These are phyloP conservation scores for Hanseniaspora nectarophila DNA, from an alignment of 805 yeast genomes.

Conservation along the genomic window DNA sequence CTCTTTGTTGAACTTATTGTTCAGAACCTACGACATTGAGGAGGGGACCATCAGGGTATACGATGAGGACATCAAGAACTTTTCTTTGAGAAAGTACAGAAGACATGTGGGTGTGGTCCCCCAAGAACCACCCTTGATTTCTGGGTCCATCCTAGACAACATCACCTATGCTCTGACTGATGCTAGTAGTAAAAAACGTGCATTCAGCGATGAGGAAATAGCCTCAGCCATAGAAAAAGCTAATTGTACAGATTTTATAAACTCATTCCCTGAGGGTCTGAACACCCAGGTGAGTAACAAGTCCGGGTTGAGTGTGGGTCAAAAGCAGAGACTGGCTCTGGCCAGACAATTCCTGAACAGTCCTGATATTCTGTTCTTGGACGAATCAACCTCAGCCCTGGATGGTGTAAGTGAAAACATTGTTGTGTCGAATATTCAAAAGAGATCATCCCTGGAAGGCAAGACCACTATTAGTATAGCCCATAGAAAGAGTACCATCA, in stretches of 20 bases:
- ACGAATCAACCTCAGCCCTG: constrained; percentile 90
- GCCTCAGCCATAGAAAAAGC: constrained; percentile 53
- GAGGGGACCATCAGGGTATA: constrained; percentile 56
- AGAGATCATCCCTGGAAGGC: constrained; percentile 40
- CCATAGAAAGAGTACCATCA: constrained; percentile 78
- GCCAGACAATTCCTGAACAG: constrained; percentile 73
- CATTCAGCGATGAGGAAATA: constrained; percentile 46
- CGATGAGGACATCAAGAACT: constrained; percentile 46
- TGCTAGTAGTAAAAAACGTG: constrained; percentile 24
- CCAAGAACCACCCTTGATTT: constrained; percentile 82
- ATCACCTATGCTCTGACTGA: constrained; percentile 57
- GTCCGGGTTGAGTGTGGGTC: constrained; percentile 87
- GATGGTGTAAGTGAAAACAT: constrained; percentile 81
- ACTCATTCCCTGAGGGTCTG: constrained; percentile 67
- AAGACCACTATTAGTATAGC: constrained; percentile 81
- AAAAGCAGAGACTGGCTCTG: constrained; percentile 81
- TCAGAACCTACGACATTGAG: constrained; percentile 73
- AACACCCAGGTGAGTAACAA: constrained; percentile 78
- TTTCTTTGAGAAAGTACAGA: constrained; percentile 64
- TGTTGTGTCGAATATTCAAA: constrained; percentile 58
- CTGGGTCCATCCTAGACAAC: constrained; percentile 76
- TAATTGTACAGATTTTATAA: constrained; percentile 58
- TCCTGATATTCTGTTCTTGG: constrained; percentile 72
- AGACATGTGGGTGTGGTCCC: constrained; percentile 76
- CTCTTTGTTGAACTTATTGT: constrained; percentile 64